phyloP scores from a whole-genome alignment of 2,329 filamentous ascomycete species.

The Ophiocordyceps camponoti-rufipedis region DNA sequence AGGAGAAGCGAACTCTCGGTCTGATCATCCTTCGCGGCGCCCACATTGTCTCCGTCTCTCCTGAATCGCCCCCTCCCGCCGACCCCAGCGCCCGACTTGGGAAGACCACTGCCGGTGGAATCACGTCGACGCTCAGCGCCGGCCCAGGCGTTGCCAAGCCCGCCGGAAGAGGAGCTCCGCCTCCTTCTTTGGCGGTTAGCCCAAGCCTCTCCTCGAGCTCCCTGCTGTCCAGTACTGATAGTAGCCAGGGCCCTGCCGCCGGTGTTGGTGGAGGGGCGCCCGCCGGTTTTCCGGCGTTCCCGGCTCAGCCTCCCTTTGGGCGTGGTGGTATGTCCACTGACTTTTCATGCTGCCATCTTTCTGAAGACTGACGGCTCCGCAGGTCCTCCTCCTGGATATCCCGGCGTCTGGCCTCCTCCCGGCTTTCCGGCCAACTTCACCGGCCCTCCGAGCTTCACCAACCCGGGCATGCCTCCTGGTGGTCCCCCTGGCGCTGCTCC shows the following conservation, averaged over 20 bases:
- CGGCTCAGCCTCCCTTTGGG: constrained; percentile 29
- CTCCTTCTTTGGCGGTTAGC: constrained; percentile 56
- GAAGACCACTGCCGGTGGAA: constrained; percentile 50
- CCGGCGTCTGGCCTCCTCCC: constrained; percentile 15
- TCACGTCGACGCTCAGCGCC: constrained; percentile 52
- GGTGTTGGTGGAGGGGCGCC: constrained; percentile 62
- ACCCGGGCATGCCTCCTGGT: constrained; percentile 21
- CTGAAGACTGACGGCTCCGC: constrained; percentile 13
- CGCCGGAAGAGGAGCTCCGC: constrained; percentile 64
- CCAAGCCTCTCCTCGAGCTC: not conserved
- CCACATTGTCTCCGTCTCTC: constrained; percentile 84
- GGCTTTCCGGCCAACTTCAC: constrained; percentile 1
- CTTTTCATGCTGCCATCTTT: not conserved
- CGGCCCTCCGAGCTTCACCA: constrained; percentile 3
- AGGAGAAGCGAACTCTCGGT: constrained; percentile 95
- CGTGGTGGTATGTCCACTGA: constrained; percentile 31
- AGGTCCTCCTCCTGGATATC: constrained; percentile 28
- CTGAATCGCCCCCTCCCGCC: constrained; percentile 87
- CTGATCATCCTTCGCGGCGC: constrained; percentile 88
- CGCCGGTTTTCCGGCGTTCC: constrained; percentile 36
- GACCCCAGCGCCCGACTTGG: constrained; percentile 84
- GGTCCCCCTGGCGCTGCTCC: constrained; percentile 5
- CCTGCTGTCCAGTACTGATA: constrained; percentile 6
- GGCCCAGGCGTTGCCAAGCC: constrained; percentile 84
- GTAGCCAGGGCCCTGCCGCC: constrained; percentile 52